These are phyloP conservation scores for Leishmania turanica DNA, from an alignment of 208 protist species.

Conservation along the genomic window DNA sequence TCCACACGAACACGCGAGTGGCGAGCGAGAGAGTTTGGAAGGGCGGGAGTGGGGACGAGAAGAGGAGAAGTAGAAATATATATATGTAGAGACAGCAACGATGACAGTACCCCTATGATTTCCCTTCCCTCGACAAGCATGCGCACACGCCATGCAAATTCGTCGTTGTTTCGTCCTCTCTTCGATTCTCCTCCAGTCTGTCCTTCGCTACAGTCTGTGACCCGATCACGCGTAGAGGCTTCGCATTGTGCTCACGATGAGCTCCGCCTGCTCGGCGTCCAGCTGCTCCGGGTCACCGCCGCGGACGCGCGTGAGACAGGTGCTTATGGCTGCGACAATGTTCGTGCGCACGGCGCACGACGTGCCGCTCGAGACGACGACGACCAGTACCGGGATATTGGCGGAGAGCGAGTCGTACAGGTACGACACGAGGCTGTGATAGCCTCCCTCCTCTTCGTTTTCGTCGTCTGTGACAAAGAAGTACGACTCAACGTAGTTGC, in stretches of 20 bases:
- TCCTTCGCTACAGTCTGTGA: background rate
- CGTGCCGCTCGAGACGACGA: conserved; percentile 41
- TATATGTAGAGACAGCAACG: background rate
- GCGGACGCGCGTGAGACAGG: conserved; percentile 21
- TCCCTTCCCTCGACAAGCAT: background rate
- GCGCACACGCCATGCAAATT: background rate
- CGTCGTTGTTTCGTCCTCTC: background rate
- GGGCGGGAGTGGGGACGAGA: background rate
- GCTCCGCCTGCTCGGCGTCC: conserved; percentile 37
- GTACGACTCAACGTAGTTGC: conserved; percentile 51
- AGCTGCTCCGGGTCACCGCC: conserved; percentile 29
- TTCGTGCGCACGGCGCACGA: conserved; percentile 38
- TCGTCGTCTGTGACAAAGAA: conserved; percentile 57
- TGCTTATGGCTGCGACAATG: conserved; percentile 46
- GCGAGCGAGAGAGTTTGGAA: background rate
- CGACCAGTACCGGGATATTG: conserved; percentile 42
- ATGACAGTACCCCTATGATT: no score
- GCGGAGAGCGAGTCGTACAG: conserved; percentile 29
- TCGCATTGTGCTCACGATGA: conserved; percentile 40
- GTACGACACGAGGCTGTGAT: conserved; percentile 44
- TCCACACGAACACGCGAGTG: background rate
- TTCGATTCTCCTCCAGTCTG: conserved; percentile 8
- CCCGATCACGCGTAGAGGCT: conserved; percentile 31
- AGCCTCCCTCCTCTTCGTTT: conserved; percentile 41
- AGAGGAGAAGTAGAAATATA: no score